Base-by-base conservation (phyloP, 306 rosid species). In the Pyrus betulifolia region DNA sequence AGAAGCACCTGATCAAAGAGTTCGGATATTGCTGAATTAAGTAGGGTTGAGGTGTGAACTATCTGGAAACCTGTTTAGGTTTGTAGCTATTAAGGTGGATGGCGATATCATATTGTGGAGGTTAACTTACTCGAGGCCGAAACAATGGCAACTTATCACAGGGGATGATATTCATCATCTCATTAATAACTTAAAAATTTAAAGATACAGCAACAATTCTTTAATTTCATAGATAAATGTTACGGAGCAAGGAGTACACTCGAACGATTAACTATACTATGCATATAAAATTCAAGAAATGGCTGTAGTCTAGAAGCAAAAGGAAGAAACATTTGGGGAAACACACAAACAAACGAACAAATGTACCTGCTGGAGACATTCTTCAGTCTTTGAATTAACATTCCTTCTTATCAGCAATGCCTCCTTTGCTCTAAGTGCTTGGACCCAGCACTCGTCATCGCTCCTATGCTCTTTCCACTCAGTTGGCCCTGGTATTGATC, bases 391-490 rank as follows among this genome's bases (percentile, higher is more conserved):
- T 74, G 88, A 80, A 78, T 79, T 71, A 67, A 57, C 79, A 57
- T 81, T 68, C 74, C 70, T 82, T 75, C 68, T 86, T 74, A 65
- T 72, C 33, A 76, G 74, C 69, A 88, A 70, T 52, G 67, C 85
- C 67, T 89, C 87, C 85, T 88, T 89, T 80, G 87, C 80, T 78
- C 78, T 86, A 65, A 95, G 83, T 67, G 80, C 78, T 85, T 85
- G 98, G 73, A 75, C 81, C 83, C 88, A 89, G 69, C 85, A 70
- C 63, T 81, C 85, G 3, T 83, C 78, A 3, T 83, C 74, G 58
- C 89, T 88, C 66, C 71, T 66, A 44, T 52, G 65, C 63, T 76
- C 90, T 80, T 85, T 84, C 96, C 86, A 88, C 82, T 83, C 80
- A 62, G 91, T 88, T 76, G 92, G 82, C 83, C 76, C 87, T n/a